Evolutionary conservation across 2,329 filamentous ascomycete genomes (phyloP), one percentile per base, ranked within the genome.

Genomic region (Pseudogymnoascus sp.): DNA sequence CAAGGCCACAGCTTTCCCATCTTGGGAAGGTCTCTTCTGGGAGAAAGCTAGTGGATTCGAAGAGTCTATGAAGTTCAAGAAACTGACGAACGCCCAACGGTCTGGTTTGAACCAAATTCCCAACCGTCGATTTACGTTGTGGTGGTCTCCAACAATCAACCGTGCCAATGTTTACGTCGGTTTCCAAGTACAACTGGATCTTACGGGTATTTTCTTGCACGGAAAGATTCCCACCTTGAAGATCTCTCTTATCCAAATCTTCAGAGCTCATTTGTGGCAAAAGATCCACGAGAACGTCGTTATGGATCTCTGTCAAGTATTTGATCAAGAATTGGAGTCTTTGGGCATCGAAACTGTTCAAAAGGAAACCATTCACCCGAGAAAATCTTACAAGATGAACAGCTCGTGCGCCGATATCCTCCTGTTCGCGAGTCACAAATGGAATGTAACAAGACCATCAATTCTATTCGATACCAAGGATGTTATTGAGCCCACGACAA

Each of bases 311-410:
- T 97, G 94, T 69, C 95, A 99, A 73, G 94, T 99, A 12, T 96
- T 99, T 69, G 94, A 99, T 68, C 93, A 97, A 72, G 94, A 99
- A 74, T 79, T 99, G 44, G 94, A 99, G 75, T 92, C 94, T 33
- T 81, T 99, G 3, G 92, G 92, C 36, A 97, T 99, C 63, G 94
- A 99, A 76, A 95, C 92, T 2, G 94, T 97, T 4, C 94, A 99
- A 74, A 99, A 99, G 77, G 94, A 99, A 79, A 97, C 94, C 0
- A 99, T 99, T 64, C 94, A 99, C 80, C 94, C 94, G 60, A 85
- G 94, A 84, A 99, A 99, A 78, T 97, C 92, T 4, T 99, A 99
- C 85, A 99, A 99, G 85, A 99, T 99, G 94, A 99, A 99, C 81
- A 97, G 92, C 71, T 97, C 93, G 63, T 97, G 94, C 71, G 94